These are phyloP conservation scores for Grigorovia humatica DNA, from an alignment of 805 yeast genomes.

Conservation along the genomic window DNA sequence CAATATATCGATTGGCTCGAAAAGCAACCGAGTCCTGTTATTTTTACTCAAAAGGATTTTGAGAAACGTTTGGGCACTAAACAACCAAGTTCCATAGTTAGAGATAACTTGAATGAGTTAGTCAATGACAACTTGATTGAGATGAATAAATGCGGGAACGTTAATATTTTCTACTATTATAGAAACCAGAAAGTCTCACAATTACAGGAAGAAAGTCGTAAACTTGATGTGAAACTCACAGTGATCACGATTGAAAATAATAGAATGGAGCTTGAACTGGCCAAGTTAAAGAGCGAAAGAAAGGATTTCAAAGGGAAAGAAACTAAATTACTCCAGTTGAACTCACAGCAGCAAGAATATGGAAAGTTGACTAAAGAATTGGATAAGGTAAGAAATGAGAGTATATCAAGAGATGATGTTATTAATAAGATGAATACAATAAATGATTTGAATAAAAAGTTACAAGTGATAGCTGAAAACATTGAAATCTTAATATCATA, in stretches of 20 bases:
- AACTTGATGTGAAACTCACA: background rate
- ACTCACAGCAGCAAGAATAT: background rate
- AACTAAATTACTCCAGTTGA: background rate
- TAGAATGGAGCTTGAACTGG: background rate
- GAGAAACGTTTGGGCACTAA: slow-evolving; percentile 7
- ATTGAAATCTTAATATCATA: slow-evolving; percentile 33
- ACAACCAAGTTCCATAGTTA: slow-evolving; percentile 3
- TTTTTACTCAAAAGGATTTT: slow-evolving; percentile 8
- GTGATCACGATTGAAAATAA: background rate
- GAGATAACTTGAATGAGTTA: slow-evolving; percentile 4
- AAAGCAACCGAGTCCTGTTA: slow-evolving; percentile 1
- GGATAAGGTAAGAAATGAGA: slow-evolving; percentile 5
- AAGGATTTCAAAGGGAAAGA: slow-evolving; percentile 3
- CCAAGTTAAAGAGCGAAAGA: background rate
- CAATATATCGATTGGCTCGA: slow-evolving; percentile 2
- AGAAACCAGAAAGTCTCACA: slow-evolving; percentile 2
- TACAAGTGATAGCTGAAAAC: slow-evolving; percentile 29
- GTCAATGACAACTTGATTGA: slow-evolving; percentile 13
- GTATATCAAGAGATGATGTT: slow-evolving; percentile 11
- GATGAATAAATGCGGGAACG: slow-evolving; percentile 46
- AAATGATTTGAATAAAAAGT: slow-evolving; percentile 3
- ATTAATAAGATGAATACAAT: slow-evolving; percentile 5
- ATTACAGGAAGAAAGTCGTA: background rate
- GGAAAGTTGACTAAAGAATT: background rate
- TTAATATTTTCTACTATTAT: slow-evolving; percentile 34